Base-by-base conservation (phyloP, 352 stramenopile genomes). In the Phytophthora capsici region DNA sequence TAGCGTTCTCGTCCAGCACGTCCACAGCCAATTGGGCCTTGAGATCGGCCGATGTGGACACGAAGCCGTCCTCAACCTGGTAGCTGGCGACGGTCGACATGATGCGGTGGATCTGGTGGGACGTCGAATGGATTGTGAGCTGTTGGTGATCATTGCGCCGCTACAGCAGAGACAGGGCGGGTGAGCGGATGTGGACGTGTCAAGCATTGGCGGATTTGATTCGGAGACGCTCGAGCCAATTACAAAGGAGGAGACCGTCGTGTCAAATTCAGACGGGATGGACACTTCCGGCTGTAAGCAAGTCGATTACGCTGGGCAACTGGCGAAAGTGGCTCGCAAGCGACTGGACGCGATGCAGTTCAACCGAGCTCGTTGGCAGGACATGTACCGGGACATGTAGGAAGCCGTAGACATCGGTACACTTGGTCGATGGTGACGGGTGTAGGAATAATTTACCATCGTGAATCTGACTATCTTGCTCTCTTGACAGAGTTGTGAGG, bases 51-150 rank as follows among this genome's bases (percentile, higher is more conserved):
- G 32, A 59, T 30, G 41, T 57, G 40, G 51, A 45, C 32, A 57
- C 54, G 37, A 70, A 62, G 37, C 40, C 64, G 61, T 71, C 64
- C 55, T 83, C 68, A 44, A 68, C 62, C 55, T 82, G 74, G 32
- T 59, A 73, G 51, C 66, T 72, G 46, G 68, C 61, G 36, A 50
- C 23, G 44, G 62, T 68, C 63, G 71, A 63, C 43, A 55, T 56
- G 25, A 6, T 32, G 30, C 19, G 23, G 2, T 26, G 28, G 19
- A 32, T 46, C 50, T 47, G 26, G 7, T 47, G 16, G 16, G 25
- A 20, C 26, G 55, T 17, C 28, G 9, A 70, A 65, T 51, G 51
- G 52, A 57, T 49, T 46, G 38, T 57, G 52, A 28, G 52, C 36
- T 25, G 26, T 13, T 26, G 30, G 22, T 12, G 58, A 49, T 32